Base-by-base conservation (phyloP, 805 yeast genomes). In the Ogataea trehalophila region DNA sequence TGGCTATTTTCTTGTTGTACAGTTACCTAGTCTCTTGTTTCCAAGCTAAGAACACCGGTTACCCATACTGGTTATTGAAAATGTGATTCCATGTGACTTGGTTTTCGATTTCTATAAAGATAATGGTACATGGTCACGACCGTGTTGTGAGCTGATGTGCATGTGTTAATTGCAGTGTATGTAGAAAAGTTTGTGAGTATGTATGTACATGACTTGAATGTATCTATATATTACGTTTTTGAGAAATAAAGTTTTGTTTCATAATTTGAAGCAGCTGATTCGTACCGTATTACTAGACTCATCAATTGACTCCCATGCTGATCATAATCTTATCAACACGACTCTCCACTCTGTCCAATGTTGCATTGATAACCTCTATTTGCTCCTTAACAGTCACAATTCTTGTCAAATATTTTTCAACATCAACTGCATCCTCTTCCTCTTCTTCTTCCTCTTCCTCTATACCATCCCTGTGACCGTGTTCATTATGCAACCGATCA, bases 21-120 rank as follows among this genome's bases (percentile, higher is more conserved):
- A 81, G 91, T 58, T 74, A 77, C 42, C 70, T 87, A 55, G 70
- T 90, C 49, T 68, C 74, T 41, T 73, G 87, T 46, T 94, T 87
- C 74, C 75, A 74, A 41, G 59, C 77, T 60, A 94, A 94, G 72
- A 80, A 81, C 53, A 66, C 75, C 5, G 85, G 87, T 0, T 94
- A 87, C 66, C 98, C 98, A 38, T 86, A 74, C 70, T 72, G 69
- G 54, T 70, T 92, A 55, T 60, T 57, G 26, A 44, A 43, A 18
- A 34, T 55, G 1, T 51, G 43, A 33, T 79, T 47, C 5, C 13
- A 6, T 14, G 20, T 15, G 9, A 15, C 15, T 20, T 13, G 3
- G 29, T 33, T n/a, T 5, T 7, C 6, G 17, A 7, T 33, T n/a
- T 15, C 6, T n/a, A 15, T 5, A 14, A 5, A 15, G 8, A 33